Conservation (phyloP, 805 yeast species). For the Metschnikowia matae region DNA sequence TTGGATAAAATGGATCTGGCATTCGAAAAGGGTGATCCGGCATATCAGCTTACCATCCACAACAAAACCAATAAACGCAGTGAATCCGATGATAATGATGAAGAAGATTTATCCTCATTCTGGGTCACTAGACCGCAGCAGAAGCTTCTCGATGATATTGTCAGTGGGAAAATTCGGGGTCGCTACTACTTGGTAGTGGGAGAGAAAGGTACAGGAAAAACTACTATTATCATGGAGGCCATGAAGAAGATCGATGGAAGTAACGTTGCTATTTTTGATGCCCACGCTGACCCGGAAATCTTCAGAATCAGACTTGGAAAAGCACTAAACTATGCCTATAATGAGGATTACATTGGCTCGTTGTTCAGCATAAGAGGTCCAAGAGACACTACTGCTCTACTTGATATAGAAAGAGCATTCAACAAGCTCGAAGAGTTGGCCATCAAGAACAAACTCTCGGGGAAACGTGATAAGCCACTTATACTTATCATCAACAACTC, state of each 20-base stretch:
- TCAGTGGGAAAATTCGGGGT: constrained; percentile 61
- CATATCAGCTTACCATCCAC: constrained; percentile 57
- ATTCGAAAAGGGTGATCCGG: constrained; percentile 64
- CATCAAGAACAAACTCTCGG: constrained; percentile 38
- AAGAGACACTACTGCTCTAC: constrained; percentile 74
- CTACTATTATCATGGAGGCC: constrained; percentile 68
- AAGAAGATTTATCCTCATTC: constrained; percentile 25
- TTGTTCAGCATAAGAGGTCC: constrained; percentile 80
- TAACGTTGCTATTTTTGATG: constrained; percentile 70
- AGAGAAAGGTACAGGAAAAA: constrained; percentile 85
- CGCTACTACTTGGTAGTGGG: constrained; percentile 71
- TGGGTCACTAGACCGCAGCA: constrained; percentile 79
- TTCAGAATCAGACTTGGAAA: constrained; percentile 72
- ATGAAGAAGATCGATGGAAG: constrained; percentile 59
- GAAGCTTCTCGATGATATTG: constrained; percentile 55
- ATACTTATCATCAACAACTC: constrained; percentile 69
- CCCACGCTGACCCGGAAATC: constrained; percentile 82
- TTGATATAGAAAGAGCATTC: constrained; percentile 82
- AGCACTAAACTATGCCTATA: constrained; percentile 68
- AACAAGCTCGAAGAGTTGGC: constrained; percentile 73
- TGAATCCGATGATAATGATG: constrained; percentile 11
- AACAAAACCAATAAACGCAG: constrained; percentile 32
- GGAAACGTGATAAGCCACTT: constrained; percentile 48
- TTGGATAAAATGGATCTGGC: constrained; percentile 61
- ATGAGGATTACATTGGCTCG: constrained; percentile 81